Conservation (phyloP, 805 yeast genomes). For the Candida morakotiae region DNA sequence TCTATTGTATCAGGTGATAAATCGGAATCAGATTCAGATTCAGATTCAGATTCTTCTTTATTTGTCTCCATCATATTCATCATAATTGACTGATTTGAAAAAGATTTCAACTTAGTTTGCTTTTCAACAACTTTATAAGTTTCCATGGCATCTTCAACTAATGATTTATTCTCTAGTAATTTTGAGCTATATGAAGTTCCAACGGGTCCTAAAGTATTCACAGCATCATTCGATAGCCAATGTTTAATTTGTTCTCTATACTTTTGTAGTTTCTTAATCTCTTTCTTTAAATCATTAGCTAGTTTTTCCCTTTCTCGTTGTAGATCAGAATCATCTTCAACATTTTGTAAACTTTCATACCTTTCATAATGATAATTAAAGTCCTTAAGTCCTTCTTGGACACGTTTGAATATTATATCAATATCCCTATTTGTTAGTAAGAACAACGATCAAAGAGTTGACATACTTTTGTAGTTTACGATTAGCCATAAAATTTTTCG, state of each 20-base stretch:
- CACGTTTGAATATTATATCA: conserved; percentile 40
- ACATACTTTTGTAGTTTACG: conserved; percentile 37
- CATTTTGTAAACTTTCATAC: conserved; percentile 28
- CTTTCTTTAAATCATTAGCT: conserved; percentile 42
- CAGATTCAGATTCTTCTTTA: conserved; percentile 7
- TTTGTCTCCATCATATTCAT: conserved; percentile 30
- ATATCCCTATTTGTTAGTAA: conserved; percentile 26
- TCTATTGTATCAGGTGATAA: conserved; percentile 32
- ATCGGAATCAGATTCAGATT: conserved; percentile 19
- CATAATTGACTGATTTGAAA: conserved; percentile 43
- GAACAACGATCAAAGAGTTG: neutral
- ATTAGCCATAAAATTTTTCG: conserved; percentile 19
- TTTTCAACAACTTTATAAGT: conserved; percentile 42
- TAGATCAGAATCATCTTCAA: conserved; percentile 25
- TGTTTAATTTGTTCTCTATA: conserved; percentile 43
- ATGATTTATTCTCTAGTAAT: conserved; percentile 33
- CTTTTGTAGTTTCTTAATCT: conserved; percentile 42
- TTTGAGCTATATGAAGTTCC: conserved; percentile 13
- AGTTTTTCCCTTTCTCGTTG: conserved; percentile 43
- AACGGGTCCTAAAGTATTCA: conserved; percentile 17
- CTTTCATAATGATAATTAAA: conserved; percentile 43
- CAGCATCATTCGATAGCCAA: conserved; percentile 39
- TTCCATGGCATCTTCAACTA: conserved; percentile 45
- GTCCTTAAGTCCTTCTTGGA: conserved; percentile 42
- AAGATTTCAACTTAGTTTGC: conserved; percentile 39